Evolutionary conservation across 139 green algal genomes (phyloP), one percentile per base, ranked within the genome.

Genomic region (Chlamydomonas sp.): DNA sequence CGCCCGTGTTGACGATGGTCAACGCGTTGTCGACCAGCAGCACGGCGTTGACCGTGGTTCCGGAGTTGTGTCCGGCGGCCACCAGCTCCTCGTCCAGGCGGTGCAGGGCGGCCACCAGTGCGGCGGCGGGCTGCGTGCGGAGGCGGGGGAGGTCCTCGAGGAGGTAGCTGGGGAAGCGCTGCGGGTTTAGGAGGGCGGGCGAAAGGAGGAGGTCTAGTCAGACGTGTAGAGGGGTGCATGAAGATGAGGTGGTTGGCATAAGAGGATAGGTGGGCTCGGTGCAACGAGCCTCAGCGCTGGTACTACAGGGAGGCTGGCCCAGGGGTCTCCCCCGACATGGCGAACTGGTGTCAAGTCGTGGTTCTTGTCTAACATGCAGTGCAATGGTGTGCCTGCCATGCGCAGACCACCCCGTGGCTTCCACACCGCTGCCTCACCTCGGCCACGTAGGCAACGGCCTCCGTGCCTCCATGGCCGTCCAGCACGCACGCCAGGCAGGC

Each of bases 1-100:
- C 83, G 20, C 83, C 83, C 61, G 83, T 87, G 83, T 87, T 87
- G 7, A 87, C 63, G 14, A 87, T 73, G 14, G 83, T 87, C 17
- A 80, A 17, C 31, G 2, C 12, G 74, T 87, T 80, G 74, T 87
- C 73, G 15, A 87, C 16, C 71, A 87, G 10, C 83, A 87, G 31
- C 62, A 87, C 14, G 3, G 83, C 83, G 62, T 80, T 87, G 4
- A 87, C 73, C 0, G 83, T 87, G 49, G 83, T 87, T 61, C 83
- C 83, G 63, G 73, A 81, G 83, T 87, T 81, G 62, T 87, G 83
- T n/a, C 83, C 83, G 31, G 67, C n/a, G 7, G 63, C 63, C 6
- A 63, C 75, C 16, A 87, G 83, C 83, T 87, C 83, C 83, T 87
- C 83, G n/a, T 87, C 83, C 8, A 87, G 58, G 0, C 62, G 62